Conservation (phyloP, 306 rosid species). For the Betula pendula region DNA sequence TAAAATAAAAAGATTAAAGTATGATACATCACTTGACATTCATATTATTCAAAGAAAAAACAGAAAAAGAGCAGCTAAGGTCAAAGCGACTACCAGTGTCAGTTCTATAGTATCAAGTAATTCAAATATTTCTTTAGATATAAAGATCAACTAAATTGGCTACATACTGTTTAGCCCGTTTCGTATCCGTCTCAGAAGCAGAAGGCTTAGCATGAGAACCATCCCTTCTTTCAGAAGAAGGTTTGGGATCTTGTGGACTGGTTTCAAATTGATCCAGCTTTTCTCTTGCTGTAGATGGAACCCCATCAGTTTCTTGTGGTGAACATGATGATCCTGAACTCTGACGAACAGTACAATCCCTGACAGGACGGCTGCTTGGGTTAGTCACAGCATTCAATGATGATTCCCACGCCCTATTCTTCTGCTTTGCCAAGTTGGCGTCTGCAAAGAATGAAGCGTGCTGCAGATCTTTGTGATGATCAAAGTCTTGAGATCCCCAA, state of each 20-base stretch:
- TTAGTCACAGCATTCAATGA: conserved; percentile 43
- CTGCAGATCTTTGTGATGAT: conserved; percentile 67
- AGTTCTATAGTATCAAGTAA: conserved; percentile 19
- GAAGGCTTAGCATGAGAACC: conserved; percentile 55
- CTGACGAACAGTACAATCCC: conserved; percentile 54
- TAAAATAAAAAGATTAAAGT: background rate
- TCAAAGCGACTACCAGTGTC: conserved; percentile 29
- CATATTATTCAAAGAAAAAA: conserved; percentile 11
- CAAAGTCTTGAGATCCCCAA: conserved; percentile 83
- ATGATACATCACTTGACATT: background rate
- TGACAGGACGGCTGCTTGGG: conserved; percentile 53
- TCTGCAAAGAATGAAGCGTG: conserved; percentile 64
- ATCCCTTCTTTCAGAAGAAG: conserved; percentile 68
- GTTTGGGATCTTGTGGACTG: conserved; percentile 58
- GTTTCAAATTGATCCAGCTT: conserved; percentile 58
- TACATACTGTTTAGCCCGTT: conserved; percentile 97
- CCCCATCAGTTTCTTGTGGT: conserved; percentile 70
- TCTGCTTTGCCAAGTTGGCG: conserved; percentile 59
- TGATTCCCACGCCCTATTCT: conserved; percentile 80
- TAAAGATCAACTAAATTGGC: conserved; percentile 21
- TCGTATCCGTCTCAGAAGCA: conserved; percentile 78
- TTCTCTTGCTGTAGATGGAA: conserved; percentile 50
- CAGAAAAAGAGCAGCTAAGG: conserved; percentile 12
- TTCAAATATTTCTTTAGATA: conserved; percentile 20
- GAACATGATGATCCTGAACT: conserved; percentile 58